phyloP scores from a whole-genome alignment of 148 eudicot genomes.

The Spergularia marina region DNA sequence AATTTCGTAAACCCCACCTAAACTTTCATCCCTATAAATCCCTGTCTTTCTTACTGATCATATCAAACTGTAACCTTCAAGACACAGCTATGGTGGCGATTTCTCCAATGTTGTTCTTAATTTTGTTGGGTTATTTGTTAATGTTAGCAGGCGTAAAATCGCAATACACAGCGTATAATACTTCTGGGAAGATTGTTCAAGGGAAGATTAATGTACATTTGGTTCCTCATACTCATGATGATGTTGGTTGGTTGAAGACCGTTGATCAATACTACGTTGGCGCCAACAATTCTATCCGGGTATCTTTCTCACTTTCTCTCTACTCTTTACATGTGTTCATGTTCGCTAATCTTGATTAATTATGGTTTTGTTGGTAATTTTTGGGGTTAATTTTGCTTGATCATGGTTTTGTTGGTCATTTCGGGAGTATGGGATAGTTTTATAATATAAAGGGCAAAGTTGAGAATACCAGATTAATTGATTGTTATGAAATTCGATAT shows the following conservation, averaged over 20 bases:
- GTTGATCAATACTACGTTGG: slow-evolving; percentile 72
- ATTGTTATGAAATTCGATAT: no score
- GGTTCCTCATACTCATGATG: slow-evolving; percentile 82
- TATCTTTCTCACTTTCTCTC: slow-evolving; percentile 15
- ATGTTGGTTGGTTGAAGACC: slow-evolving; percentile 85
- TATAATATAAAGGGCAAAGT: no score
- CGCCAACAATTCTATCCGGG: slow-evolving; percentile 66
- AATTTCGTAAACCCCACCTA: no score
- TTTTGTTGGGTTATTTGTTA: slow-evolving; percentile 12
- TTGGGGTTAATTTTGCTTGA: no score
- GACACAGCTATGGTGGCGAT: slow-evolving; percentile 2
- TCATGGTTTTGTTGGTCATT: no score
- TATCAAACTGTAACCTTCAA: not conserved
- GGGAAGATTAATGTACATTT: slow-evolving; percentile 68
- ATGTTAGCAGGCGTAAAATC: slow-evolving; percentile 30
- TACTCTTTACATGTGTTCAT: not conserved
- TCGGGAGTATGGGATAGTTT: no score
- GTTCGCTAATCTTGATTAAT: not conserved
- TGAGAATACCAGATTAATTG: no score
- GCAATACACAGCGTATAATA: slow-evolving; percentile 56
- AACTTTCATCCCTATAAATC: no score
- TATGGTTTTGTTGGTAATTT: not conserved
- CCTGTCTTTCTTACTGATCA: not conserved
- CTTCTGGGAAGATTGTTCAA: slow-evolving; percentile 37
- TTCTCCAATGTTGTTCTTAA: not conserved